These are phyloP conservation scores for Sporothrix schenckii DNA, from an alignment of 2,329 filamentous ascomycete species.

Conservation along the genomic window DNA sequence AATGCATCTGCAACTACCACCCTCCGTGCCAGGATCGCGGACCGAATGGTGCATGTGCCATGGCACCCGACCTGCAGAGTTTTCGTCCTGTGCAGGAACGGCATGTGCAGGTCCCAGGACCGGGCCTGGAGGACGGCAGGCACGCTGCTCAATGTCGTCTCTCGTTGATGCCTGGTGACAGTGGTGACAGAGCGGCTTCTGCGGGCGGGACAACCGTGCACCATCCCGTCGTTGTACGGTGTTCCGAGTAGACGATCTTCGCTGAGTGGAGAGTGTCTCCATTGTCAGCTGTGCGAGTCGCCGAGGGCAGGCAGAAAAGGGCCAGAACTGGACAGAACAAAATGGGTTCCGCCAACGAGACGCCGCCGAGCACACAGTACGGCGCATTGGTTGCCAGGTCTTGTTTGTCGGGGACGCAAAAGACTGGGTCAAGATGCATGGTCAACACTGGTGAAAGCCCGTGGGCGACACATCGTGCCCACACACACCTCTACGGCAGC, in stretches of 20 bases:
- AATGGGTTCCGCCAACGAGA: background rate
- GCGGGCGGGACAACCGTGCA: slow-evolving; percentile 14
- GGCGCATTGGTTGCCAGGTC: background rate
- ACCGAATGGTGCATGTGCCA: slow-evolving; percentile 15
- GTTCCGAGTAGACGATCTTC: background rate
- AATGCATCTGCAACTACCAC: slow-evolving; percentile 3
- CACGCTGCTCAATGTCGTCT: background rate
- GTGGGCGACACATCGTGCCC: background rate
- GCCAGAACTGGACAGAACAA: background rate
- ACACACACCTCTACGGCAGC: slow-evolving; percentile 1
- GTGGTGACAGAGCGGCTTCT: background rate
- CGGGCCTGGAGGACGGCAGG: slow-evolving; percentile 4
- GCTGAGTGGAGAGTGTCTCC: background rate
- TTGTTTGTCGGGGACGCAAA: background rate
- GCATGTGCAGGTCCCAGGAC: background rate
- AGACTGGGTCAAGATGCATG: slow-evolving; percentile 18
- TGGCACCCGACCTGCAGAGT: slow-evolving; percentile 20
- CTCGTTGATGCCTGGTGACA: background rate
- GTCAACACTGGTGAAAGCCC: background rate
- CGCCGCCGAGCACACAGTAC: slow-evolving; percentile 12
- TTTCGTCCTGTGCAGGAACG: background rate
- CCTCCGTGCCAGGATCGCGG: slow-evolving; percentile 12
- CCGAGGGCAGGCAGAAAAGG: background rate
- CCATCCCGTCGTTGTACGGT: background rate
- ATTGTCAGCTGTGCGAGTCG: background rate